These are phyloP conservation scores for Abrus precatorius DNA, from an alignment of 306 rosid genomes.

Conservation along the genomic window DNA sequence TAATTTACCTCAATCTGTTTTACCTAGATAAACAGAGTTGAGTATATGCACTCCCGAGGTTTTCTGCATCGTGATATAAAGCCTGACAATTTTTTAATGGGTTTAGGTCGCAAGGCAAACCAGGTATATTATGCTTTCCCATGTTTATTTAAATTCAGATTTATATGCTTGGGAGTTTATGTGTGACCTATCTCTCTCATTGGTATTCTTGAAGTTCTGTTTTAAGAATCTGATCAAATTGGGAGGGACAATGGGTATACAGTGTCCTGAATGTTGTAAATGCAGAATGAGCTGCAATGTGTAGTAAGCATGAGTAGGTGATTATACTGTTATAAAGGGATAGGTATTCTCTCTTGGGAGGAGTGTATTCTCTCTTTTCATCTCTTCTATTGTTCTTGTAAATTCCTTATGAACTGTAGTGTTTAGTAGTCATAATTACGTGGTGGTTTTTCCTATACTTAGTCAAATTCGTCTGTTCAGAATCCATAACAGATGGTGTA, in stretches of 20 bases:
- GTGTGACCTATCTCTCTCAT: constrained; percentile 6
- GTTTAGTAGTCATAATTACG: constrained; percentile 13
- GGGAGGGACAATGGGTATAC: not conserved
- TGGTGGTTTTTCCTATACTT: not conserved
- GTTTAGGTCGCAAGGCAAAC: constrained; percentile 97
- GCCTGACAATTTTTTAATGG: constrained; percentile 99
- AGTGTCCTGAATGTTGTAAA: constrained; percentile 5
- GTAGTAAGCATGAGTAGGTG: constrained; percentile 1
- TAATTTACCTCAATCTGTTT: constrained; percentile 29
- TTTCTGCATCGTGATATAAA: constrained; percentile 99
- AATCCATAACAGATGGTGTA: not conserved
- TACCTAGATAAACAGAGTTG: constrained; percentile 89
- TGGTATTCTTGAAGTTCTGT: not conserved
- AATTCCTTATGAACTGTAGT: not conserved
- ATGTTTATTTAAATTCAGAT: constrained; percentile 24
- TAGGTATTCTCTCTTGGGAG: not conserved
- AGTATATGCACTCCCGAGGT: constrained; percentile 96
- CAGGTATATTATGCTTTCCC: constrained; percentile 66
- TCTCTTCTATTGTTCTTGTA: not conserved
- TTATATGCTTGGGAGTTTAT: constrained; percentile 24
- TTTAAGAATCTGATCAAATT: not conserved
- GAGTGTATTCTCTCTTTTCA: not conserved
- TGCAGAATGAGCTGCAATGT: constrained; percentile 9
- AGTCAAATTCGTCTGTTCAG: not conserved
- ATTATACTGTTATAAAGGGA: not conserved